Base-by-base conservation (phyloP, 805 yeast species). In the Tetrapisispora nanseiensis region DNA sequence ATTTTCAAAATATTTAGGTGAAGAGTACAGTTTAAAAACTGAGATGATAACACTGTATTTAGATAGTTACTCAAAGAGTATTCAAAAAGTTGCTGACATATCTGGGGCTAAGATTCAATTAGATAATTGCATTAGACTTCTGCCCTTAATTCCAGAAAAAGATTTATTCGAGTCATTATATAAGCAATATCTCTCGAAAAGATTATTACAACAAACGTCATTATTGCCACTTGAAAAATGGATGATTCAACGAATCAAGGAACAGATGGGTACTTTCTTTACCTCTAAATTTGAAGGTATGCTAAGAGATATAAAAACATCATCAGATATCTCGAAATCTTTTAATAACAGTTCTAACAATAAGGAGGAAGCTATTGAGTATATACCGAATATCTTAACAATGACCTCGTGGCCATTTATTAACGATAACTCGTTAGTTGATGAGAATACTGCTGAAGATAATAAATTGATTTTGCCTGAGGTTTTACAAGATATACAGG, bases 91-190 rank as follows among this genome's bases (percentile, higher is more conserved):
- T 70, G 71, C 53, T 51, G 68, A 43, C 70, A 36, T 51, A 11
- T 21, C 39, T 16, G 27, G 33, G 6, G 39, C 48, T 3, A 70
- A 65, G 50, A 67, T 51, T 8, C 59, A 74, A 9, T 62, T 86
- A 42, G 68, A 68, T 34, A 71, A 72, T 22, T 75, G 86, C 0
- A 70, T 84, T 11, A 62, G 70, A 19, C 71, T 89, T 26, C 78
- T 87, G 53, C 67, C 80, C 43, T 79, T 76, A 54, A 69, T 87
- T 36, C 71, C 76, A 45, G 95, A 89, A 51, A 89, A 86, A 55
- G 96, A 87, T 62, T 66, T 83, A 21, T 89, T 87, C 63, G 95
- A 86, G 56, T 81, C 76, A 33, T 79, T 82, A 46, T 87, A 86
- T 61, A 86, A 86, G 52, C 83, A 80, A 41, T 95, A 85, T 63